phyloP scores from a whole-genome alignment of 768 basidiomycete genomes.

The Amanita rimosa region DNA sequence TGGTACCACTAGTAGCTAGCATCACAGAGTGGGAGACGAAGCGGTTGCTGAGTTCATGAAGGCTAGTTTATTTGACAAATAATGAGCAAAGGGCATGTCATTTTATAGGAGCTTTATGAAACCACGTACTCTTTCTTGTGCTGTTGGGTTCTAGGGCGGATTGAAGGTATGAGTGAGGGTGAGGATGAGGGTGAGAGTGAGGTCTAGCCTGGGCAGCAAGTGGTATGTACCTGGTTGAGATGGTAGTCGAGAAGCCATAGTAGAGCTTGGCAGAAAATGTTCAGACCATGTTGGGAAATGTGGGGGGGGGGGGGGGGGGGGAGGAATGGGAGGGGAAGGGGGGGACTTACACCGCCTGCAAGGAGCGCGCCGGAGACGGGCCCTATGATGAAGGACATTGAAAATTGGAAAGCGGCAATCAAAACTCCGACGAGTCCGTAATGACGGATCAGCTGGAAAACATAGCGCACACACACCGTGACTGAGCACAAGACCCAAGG shows the following conservation, averaged over 20 bases:
- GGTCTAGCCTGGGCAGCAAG: no score
- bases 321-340: no score
- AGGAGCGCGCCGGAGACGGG: conserved; percentile 62
- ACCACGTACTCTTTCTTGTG: conserved; percentile 42
- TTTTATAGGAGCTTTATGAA: no score
- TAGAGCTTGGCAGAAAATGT: conserved; percentile 33
- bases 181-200: no score
- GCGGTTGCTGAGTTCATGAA: conserved; percentile 38
- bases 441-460: no score
- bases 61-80: no score
- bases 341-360: conserved; percentile 54
- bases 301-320: no score
- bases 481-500: no score
- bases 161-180: conserved; percentile 3
- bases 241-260: conserved; percentile 60
- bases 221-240: conserved; percentile 42
- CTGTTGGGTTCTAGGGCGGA: conserved; percentile 34
- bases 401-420: not conserved
- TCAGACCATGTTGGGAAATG: not conserved
- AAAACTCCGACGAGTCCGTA: conserved; percentile 5
- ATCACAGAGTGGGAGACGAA: conserved; percentile 39
- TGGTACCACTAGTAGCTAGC: no score
- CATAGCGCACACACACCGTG: no score
- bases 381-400: conserved; percentile 45
- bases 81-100: no score